Percentiles rank a stretch among this genome's conserved stretches.
Evolutionary conservation across 176 grass and related monocot species (phyloP).

Genomic region (Thinopyrum elongatum): DNA sequence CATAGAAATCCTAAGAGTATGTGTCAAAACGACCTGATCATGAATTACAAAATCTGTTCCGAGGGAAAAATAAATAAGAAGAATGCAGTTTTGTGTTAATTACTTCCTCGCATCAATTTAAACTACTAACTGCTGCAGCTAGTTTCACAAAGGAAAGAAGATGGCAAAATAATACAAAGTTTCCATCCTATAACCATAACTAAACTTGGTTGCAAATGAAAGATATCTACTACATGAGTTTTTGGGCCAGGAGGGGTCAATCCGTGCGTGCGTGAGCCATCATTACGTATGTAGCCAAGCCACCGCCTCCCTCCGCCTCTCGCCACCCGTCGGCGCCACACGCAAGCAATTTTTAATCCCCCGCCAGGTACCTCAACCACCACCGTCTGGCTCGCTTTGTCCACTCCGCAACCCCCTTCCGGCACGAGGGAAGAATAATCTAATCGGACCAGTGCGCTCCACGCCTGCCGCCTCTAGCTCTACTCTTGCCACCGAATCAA

Average conservation of each 20-base stretch:
- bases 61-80: too few relatives aligned
- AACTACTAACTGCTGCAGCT: too few relatives aligned
- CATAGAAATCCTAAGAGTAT: too few relatives aligned
- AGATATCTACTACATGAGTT: too few relatives aligned
- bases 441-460: neutral
- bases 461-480: neutral
- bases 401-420: neutral
- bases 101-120: too few relatives aligned
- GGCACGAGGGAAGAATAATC: conserved; percentile 1
- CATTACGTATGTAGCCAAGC: neutral
- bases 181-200: too few relatives aligned
- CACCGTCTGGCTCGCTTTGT: neutral
- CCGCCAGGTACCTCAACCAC: neutral
- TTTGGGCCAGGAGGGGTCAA: neutral
- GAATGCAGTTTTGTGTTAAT: too few relatives aligned
- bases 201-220: too few relatives aligned
- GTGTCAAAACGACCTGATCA: too few relatives aligned
- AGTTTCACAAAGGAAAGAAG: too few relatives aligned
- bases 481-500: neutral
- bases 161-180: too few relatives aligned
- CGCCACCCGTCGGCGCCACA: neutral
- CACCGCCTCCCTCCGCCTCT: neutral
- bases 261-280: conserved; percentile 21
- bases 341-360: neutral
- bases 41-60: too few relatives aligned